phyloP scores from a whole-genome alignment of 2,329 filamentous ascomycete genomes.

The Sphaceloma murrayae region DNA sequence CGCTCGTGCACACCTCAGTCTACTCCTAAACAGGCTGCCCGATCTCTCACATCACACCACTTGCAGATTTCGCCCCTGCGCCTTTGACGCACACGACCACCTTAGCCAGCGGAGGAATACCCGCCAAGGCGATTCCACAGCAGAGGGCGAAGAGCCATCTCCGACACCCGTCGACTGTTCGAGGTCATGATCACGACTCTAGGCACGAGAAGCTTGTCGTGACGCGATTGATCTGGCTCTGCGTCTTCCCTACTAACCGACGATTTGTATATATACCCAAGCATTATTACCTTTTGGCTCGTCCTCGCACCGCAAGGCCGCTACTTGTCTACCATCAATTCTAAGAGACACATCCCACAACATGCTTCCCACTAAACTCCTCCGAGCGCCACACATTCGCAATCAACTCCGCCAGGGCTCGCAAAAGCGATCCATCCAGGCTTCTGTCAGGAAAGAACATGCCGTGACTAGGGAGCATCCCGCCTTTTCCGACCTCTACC shows the following conservation, averaged over 20 bases:
- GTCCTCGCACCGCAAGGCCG: too few relatives aligned
- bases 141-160: background rate
- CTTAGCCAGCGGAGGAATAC: background rate
- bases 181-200: conserved; percentile 4
- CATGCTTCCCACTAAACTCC: conserved; percentile 8
- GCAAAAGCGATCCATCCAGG: conserved; percentile 10
- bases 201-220: background rate
- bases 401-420: conserved; percentile 3
- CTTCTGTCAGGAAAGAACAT: conserved; percentile 13
- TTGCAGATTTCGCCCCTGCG: background rate
- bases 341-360: background rate
- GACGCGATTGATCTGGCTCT: conserved; percentile 6
- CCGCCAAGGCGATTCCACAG: background rate
- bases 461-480: conserved; percentile 9
- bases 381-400: conserved; percentile 6
- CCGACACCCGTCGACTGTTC: background rate
- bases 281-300: too few relatives aligned
- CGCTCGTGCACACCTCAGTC: background rate
- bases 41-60: conserved; percentile 10
- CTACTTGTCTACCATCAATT: too few relatives aligned
- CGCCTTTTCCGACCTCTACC: conserved; percentile 9
- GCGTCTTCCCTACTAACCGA: conserved; percentile 3
- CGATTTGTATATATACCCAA: conserved; percentile 13
- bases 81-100: background rate
- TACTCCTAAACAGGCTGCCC: background rate